Evolutionary conservation across 75 land plant species (phyloP), one percentile per base, ranked within the genome.

Genomic region (Picea glauca): DNA sequence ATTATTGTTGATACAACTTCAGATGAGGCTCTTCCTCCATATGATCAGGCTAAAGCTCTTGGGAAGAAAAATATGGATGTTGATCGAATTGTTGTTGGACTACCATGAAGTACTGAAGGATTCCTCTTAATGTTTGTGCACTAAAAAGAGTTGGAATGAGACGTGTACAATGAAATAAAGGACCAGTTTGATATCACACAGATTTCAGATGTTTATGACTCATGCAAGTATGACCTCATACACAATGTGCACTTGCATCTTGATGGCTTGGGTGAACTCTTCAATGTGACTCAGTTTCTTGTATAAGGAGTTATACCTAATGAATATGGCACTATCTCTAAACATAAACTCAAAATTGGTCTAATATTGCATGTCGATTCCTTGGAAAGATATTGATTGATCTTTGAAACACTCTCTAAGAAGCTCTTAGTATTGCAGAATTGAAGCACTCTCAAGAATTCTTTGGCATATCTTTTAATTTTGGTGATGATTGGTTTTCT

Each of bases 241-340:
- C 99, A 98, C 63, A 98, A 95, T 91, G 90, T 94, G 61, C 99
- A 98, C 82, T 90, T 98, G 72, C 92, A 91, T 79, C 87, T 98
- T 12, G 94, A 90, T 76, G 94, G 96, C 9, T 78, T 98, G 76
- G 96, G 86, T 73, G 92, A 98, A 67, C 96, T 98, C 50, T 98
- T 95, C 88, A 90, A 83, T 81, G 96, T 98, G 74, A 96, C 99
- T 77, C 94, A 98, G 99, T 82, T 82, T 62, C 93, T 98, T 80
- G 99, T 98, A 61, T 98, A 98, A 84, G 98, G 98, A 73, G 96
- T 98, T 56, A 98, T 98, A 54, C 99, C 99, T 17, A 95, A 93
- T 85, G 99, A 98, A 82, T 98, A 98, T 89, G 99, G 99, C 17
- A 93, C 95, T 35, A 95, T 95, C 83, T 93, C 99, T 67, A 88